Evolutionary conservation across 495 filamentous ascomycete species (phyloP), one percentile per base, ranked within the genome.

Genomic region (Astrothelium macrocarpum): DNA sequence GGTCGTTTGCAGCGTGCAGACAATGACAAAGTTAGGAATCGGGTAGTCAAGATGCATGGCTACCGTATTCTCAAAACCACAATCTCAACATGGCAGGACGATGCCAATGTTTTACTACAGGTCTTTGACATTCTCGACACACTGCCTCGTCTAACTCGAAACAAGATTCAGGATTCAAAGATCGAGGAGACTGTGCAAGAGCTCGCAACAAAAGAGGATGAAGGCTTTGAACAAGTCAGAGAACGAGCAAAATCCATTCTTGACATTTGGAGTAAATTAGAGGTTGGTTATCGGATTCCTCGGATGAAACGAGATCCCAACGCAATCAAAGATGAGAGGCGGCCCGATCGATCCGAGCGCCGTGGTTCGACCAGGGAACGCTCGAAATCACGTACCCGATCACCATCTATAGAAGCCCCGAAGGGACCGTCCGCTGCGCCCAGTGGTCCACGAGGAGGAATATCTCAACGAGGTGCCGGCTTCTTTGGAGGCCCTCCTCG

Each of bases 91-190:
- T 97, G 90, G 81, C 88, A 86, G 65, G 90, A 94, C 25, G 94
- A 97, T 71, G 79, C 83, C 75, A 95, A 96, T 65, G 84, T 97
- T 36, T 82, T 94, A 31, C 76, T 95, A 63, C 95, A 96, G 75
- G 85, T 96, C 43, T 80, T 99, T 64, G 87, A 95, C 69, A 93
- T 97, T 42, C 82, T 99, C 32, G 85, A 91, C 71, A 85, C 86
- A 42, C 89, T 97, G 64, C 94, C 95, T 5, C 87, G 92, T 23
- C 80, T 97, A 29, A 97, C 94, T 10, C 89, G 89, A 59, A 99
- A 99, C 77, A 99, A 97, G 75, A 97, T 99, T 64, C 86, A 87
- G 63, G 91, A 96, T 69, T 96, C 94, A 2, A 95, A 96, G 71
- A 96, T 99, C 64, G 94, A 99, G 72, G 81, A 84, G 2, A 89